These are phyloP conservation scores for Chlamydomonas schloesseri DNA, from an alignment of 139 green algal genomes.

Conservation along the genomic window DNA sequence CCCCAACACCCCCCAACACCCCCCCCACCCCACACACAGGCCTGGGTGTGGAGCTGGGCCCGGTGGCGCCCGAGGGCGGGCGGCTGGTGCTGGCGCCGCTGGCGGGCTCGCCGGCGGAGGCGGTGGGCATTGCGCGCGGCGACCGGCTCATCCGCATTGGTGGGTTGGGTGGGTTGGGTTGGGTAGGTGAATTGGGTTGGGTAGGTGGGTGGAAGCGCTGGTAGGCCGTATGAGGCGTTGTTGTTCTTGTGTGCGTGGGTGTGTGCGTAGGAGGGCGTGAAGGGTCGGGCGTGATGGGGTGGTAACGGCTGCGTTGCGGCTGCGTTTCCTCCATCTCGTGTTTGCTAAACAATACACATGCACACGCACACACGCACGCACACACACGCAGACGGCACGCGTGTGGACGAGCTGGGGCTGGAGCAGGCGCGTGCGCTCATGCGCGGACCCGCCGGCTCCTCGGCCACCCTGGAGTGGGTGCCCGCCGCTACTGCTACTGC, in stretches of 20 bases:
- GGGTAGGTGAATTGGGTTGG: no score
- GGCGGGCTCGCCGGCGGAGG: slow-evolving; percentile 71
- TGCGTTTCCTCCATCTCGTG: not conserved
- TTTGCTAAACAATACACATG: no score
- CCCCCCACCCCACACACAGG: slow-evolving; percentile 2
- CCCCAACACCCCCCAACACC: no score
- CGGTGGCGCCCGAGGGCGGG: slow-evolving; percentile 35
- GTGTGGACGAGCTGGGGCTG: slow-evolving; percentile 39
- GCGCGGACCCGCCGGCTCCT: slow-evolving; percentile 60
- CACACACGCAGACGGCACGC: slow-evolving; percentile 66
- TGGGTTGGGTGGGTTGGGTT: no score
- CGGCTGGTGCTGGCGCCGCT: slow-evolving; percentile 65
- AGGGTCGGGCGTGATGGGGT: no score
- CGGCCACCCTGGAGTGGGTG: slow-evolving; percentile 46
- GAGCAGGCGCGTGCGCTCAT: slow-evolving; percentile 58
- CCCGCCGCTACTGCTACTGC: not conserved
- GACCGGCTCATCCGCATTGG: slow-evolving; percentile 53
- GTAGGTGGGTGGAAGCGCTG: no score
- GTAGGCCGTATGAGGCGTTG: no score
- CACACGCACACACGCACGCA: no score
- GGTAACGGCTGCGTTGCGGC: not conserved
- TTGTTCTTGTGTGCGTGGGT: no score
- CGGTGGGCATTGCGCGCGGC: slow-evolving; percentile 58
- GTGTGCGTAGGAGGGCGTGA: no score
- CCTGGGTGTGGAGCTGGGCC: slow-evolving; percentile 53